Conservation (phyloP, 306 rosid species). For the Quercus engelmannii region DNA sequence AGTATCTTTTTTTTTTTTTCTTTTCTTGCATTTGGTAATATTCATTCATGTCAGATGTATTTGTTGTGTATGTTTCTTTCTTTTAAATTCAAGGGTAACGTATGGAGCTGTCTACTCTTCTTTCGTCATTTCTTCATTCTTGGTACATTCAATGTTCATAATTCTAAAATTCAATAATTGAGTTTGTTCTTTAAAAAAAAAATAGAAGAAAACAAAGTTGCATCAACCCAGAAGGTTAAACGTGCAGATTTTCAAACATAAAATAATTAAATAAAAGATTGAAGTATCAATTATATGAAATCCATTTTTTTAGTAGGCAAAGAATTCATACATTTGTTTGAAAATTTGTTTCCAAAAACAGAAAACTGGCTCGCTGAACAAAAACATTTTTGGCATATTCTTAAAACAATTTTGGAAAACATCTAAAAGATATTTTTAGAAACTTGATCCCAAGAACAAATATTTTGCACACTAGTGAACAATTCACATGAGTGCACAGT, state of each 20-base stretch:
- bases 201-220: neutral
- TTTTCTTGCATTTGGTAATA: neutral
- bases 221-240: neutral
- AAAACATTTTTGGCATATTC: too few species aligned
- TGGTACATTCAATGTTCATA: neutral
- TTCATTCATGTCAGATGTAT: neutral
- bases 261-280: neutral
- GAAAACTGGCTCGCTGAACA: too few species aligned
- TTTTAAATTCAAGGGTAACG: too few species aligned
- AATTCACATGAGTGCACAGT: too few species aligned
- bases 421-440: too few species aligned
- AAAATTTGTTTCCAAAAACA: too few species aligned
- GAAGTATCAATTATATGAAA: neutral
- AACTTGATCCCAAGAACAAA: too few species aligned
- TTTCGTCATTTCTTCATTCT: neutral
- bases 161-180: neutral
- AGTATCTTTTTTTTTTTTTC: neutral
- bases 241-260: neutral
- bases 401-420: too few species aligned
- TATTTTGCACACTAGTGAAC: too few species aligned
- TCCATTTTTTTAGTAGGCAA: neutral
- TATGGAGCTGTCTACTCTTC: neutral
- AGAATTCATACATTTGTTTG: neutral
- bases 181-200: neutral
- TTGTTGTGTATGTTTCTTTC: too few species aligned